Evolutionary conservation across 441 rosid genomes (phyloP).

Genomic region (Brassica hybrid): DNA sequence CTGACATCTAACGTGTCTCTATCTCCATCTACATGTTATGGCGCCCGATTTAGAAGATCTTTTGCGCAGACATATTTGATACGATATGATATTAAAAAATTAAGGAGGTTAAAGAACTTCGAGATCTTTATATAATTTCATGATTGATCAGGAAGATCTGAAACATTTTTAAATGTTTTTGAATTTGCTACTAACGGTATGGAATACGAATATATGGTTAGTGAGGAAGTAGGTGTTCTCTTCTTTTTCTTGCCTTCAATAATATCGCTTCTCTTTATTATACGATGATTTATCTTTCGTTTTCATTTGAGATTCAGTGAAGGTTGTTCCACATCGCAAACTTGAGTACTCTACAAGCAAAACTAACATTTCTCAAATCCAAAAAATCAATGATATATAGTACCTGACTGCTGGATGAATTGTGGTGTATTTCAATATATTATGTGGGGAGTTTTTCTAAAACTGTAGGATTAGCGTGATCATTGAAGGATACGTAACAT

Average conservation of each 20-base stretch:
- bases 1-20: conserved; percentile 43
- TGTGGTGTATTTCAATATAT: not conserved
- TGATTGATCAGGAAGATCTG: conserved; percentile 33
- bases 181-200: conserved; percentile 18
- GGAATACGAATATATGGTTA: conserved; percentile 40
- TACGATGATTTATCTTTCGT: conserved; percentile 15
- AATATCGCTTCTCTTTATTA: conserved; percentile 7
- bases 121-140: conserved; percentile 17
- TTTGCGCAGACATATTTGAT: conserved; percentile 40
- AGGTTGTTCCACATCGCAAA: not conserved
- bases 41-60: conserved; percentile 44
- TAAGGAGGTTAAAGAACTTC: conserved; percentile 25
- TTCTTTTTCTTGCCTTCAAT: conserved; percentile 12
- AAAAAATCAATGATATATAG: not conserved
- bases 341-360: not conserved
- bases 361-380: not conserved
- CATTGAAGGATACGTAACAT: not conserved
- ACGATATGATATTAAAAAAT: not conserved
- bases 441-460: not conserved
- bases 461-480: not conserved
- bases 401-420: not conserved
- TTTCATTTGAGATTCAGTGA: conserved; percentile 30
- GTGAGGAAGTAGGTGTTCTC: conserved; percentile 37
- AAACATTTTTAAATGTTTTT: conserved; percentile 6
- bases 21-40: conserved; percentile 39